phyloP scores from a whole-genome alignment of 2,329 filamentous ascomycete species.

The Aspergillus sojae region DNA sequence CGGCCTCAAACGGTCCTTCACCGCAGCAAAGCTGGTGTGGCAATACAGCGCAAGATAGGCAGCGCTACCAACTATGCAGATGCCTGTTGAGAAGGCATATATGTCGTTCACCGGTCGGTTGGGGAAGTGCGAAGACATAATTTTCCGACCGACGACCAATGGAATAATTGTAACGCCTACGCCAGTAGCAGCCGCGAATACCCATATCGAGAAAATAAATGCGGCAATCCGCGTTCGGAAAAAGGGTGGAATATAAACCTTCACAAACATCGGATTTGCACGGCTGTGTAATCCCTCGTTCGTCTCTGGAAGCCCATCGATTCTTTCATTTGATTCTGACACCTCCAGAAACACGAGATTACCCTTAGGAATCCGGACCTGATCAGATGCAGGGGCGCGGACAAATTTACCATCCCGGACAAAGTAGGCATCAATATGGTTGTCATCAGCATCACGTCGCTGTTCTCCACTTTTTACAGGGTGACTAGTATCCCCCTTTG shows the following conservation, averaged over 20 bases:
- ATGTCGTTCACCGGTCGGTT: constrained; percentile 83
- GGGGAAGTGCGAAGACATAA: constrained; percentile 75
- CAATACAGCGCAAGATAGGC: constrained; percentile 64
- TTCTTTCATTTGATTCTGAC: constrained; percentile 65
- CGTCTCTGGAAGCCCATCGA: constrained; percentile 61
- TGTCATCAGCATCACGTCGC: constrained; percentile 43
- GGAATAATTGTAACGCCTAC: constrained; percentile 84
- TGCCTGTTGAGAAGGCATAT: constrained; percentile 89
- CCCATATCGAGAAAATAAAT: constrained; percentile 89
- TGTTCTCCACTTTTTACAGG: constrained; percentile 38
- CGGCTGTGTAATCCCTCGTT: constrained; percentile 63
- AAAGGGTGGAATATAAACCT: constrained; percentile 80
- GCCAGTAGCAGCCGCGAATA: constrained; percentile 87
- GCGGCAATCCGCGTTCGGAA: constrained; percentile 79
- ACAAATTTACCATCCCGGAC: constrained; percentile 79
- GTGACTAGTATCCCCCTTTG: constrained; percentile 41
- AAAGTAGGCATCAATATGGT: constrained; percentile 52
- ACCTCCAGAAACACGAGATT: constrained; percentile 78
- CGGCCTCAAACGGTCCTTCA: constrained; percentile 28
- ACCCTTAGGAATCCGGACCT: constrained; percentile 89
- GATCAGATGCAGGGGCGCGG: constrained; percentile 89
- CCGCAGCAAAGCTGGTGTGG: constrained; percentile 23
- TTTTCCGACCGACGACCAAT: constrained; percentile 76
- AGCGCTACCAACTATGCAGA: constrained; percentile 74
- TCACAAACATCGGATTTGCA: constrained; percentile 63